Conservation (phyloP, 2,329 filamentous ascomycete species). For the Phaeosphaeria sp. region DNA sequence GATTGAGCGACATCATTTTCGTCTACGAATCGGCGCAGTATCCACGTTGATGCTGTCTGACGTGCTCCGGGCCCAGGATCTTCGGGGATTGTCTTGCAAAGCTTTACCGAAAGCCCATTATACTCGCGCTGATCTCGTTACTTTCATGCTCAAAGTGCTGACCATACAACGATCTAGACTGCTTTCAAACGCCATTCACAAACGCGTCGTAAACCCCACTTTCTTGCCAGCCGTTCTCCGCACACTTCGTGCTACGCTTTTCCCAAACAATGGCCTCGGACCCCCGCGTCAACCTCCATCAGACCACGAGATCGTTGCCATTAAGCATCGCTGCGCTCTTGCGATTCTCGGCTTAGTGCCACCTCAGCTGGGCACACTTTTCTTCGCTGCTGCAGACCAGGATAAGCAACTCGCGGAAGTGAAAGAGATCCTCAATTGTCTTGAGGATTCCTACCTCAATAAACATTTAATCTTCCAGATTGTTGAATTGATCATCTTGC, state of each 20-base stretch:
- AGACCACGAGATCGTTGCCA: conserved; percentile 65
- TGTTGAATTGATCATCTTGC: conserved; percentile 81
- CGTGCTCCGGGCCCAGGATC: not conserved
- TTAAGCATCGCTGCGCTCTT: conserved; percentile 72
- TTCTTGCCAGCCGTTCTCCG: conserved; percentile 62
- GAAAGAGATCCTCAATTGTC: conserved; percentile 70
- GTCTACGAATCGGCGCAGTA: not conserved
- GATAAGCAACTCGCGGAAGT: conserved; percentile 67
- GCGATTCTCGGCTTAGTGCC: conserved; percentile 60
- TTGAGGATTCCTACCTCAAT: conserved; percentile 87
- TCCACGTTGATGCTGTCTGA: not conserved
- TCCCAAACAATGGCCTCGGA: conserved; percentile 82
- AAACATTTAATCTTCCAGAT: conserved; percentile 87
- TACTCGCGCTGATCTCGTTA: not conserved
- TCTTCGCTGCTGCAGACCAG: conserved; percentile 45
- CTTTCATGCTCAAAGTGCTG: conserved; percentile 19
- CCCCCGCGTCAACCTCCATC: conserved; percentile 66
- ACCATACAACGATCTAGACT: conserved; percentile 47
- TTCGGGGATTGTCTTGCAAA: not conserved
- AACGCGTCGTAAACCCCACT: conserved; percentile 51
- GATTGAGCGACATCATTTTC: not conserved
- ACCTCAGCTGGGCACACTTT: conserved; percentile 45
- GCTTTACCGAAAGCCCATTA: not conserved
- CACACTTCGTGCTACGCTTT: conserved; percentile 77
- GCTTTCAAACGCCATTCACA: conserved; percentile 54